Evolutionary conservation across 345 rosid species (phyloP).

Genomic region (Aegle marmelos): DNA sequence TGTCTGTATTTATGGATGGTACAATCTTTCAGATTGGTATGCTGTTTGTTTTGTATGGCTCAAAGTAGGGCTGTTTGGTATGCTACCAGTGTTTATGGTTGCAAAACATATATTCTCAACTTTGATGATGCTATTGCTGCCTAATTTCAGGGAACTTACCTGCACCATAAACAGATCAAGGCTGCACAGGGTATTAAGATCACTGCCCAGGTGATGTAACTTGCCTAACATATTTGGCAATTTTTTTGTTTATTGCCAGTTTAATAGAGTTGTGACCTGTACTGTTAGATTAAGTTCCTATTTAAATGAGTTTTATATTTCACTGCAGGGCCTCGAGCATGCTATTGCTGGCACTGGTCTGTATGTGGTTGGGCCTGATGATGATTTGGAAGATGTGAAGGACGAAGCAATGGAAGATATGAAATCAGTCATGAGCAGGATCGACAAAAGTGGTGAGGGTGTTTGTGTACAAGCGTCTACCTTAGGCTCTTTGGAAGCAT

Average conservation of each 20-base stretch:
- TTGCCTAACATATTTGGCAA: background rate
- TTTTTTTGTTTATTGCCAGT: background rate
- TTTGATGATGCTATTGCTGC: constrained; percentile 13
- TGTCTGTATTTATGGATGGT: background rate
- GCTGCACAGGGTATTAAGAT: constrained; percentile 98
- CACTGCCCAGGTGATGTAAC: constrained; percentile 67
- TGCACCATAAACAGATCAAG: constrained; percentile 85
- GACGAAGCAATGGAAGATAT: constrained; percentile 80
- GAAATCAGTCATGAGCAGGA: constrained; percentile 78
- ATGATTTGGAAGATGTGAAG: constrained; percentile 69
- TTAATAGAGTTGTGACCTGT: background rate
- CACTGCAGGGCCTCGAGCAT: constrained; percentile 79
- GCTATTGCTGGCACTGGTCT: constrained; percentile 94
- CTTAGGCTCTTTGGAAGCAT: constrained; percentile 90
- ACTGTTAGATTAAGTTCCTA: background rate
- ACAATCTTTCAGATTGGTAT: background rate
- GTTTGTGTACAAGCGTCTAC: constrained; percentile 97
- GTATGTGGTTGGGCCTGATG: constrained; percentile 75
- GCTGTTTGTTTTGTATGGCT: background rate
- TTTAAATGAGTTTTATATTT: constrained; percentile 5
- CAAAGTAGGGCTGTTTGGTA: background rate
- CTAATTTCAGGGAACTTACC: constrained; percentile 72
- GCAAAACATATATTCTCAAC: background rate
- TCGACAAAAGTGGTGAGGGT: constrained; percentile 89
- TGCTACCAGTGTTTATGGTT: background rate